Evolutionary conservation across 306 rosid genomes (phyloP).

Genomic region (Pyrus pyrifolia): DNA sequence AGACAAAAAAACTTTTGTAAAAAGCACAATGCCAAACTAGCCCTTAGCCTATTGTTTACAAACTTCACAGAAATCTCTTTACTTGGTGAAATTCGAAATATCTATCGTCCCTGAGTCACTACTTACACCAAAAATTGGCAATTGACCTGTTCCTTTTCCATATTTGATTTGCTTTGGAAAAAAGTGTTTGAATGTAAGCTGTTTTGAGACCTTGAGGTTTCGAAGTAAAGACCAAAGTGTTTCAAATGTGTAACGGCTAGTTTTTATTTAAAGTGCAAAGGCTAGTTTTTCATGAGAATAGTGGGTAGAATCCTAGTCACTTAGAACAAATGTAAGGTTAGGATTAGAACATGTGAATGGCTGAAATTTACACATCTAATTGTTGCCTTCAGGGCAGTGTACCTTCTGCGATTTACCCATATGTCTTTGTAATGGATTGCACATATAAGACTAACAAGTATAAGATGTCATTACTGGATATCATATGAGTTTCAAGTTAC

Average conservation of each 20-base stretch:
- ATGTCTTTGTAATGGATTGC: not conserved
- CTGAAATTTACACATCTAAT: too few relatives aligned
- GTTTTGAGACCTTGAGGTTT: too few relatives aligned
- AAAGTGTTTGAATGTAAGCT: too few relatives aligned
- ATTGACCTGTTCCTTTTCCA: not conserved
- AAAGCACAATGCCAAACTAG: not conserved
- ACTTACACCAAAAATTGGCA: not conserved
- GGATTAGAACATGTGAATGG: too few relatives aligned
- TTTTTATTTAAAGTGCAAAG: too few relatives aligned
- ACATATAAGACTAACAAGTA: not conserved
- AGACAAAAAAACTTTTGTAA: not conserved
- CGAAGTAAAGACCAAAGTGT: too few relatives aligned
- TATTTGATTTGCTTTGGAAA: not conserved
- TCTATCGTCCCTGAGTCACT: not conserved
- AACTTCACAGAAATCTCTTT: not conserved
- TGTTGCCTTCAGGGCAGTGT: too few relatives aligned
- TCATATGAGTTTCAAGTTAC: not conserved
- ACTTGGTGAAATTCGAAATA: not conserved
- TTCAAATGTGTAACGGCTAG: too few relatives aligned
- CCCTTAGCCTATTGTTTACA: not conserved
- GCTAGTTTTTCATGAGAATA: too few relatives aligned
- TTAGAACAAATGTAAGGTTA: too few relatives aligned
- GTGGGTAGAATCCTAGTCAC: too few relatives aligned
- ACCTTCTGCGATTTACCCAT: too few relatives aligned
- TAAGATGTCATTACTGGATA: not conserved